These are phyloP conservation scores for Posidonia australis DNA, from an alignment of 106 monocot genomes.

Conservation along the genomic window DNA sequence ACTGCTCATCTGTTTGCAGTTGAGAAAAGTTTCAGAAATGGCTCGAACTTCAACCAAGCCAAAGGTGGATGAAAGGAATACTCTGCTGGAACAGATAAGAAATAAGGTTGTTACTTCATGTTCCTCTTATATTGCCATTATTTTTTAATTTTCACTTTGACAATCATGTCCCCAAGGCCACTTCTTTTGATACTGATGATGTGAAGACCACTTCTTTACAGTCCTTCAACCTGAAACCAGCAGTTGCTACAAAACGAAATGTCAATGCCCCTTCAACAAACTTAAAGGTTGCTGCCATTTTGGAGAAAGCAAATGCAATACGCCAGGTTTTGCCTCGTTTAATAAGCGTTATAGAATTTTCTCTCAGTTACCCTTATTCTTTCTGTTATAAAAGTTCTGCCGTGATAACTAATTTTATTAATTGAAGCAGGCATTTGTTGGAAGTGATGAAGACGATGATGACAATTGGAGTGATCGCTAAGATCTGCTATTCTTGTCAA, in stretches of 20 bases:
- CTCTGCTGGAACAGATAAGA: conserved; percentile 80
- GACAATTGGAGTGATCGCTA: conserved; percentile 38
- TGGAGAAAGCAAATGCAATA: conserved; percentile 94
- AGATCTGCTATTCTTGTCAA: background rate
- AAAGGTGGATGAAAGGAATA: conserved; percentile 43
- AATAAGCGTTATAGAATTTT: no score
- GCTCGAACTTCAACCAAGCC: conserved; percentile 29
- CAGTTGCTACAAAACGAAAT: conserved; percentile 32
- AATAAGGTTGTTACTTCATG: conserved; percentile 47
- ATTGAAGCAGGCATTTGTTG: conserved; percentile 59
- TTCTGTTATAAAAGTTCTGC: background rate
- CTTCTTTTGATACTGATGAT: conserved; percentile 4
- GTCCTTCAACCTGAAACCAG: conserved; percentile 85
- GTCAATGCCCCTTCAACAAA: conserved; percentile 53
- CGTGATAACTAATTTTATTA: background rate
- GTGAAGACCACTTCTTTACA: conserved; percentile 12
- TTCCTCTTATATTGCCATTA: background rate
- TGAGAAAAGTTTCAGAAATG: conserved; percentile 83
- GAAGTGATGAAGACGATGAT: conserved; percentile 81
- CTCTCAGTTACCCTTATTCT: background rate
- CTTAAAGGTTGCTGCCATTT: conserved; percentile 81
- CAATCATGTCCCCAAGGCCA: background rate
- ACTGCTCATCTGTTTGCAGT: conserved; percentile 27
- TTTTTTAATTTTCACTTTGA: background rate
- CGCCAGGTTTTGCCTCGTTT: conserved; percentile 42